Base-by-base conservation (phyloP, 352 stramenopile species). In the Globisporangium lucens region DNA sequence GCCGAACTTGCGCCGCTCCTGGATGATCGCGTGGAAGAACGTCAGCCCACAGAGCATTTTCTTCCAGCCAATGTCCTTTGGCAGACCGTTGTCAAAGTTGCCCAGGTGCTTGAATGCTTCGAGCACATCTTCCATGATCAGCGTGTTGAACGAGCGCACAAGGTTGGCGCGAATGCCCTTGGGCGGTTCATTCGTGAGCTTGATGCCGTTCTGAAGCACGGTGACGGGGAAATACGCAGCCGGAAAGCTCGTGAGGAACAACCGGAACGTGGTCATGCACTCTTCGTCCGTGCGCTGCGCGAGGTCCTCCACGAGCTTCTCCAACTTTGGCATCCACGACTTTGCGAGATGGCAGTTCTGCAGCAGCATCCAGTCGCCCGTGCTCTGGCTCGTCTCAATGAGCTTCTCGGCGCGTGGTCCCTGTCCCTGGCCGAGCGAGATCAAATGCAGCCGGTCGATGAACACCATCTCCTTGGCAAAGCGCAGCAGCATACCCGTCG, bases 271-370 rank as follows among this genome's bases (percentile, higher is more conserved):
- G 27, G 79, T n/a, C 15, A 77, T 65, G 35, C 83, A 87, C 47
- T 82, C 72, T 9, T 88, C 78, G 10, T 87, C 77, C 4, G 67
- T 56, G 8, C 78, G 70, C 35, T 91, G 80, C 1, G 76, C 85
- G 51, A 97, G 79, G 13, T 90, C 89, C 24, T 98, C 89, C 2
- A 98, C 87, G 24, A 98, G 91, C 36, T 89, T 89, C 71, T 98
- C 94, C 13, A 98, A 76, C 22, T 89, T 91, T 2, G 90, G 90
- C 90, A 98, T 97, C 94, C 94, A 98, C 20, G 83, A 96, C 61
- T 98, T 98, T 10, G 94, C 94, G 8, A 98, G 77, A 68, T 98
- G 95, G 70, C 94, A 98, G 62, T 98, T 98, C 60, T 98, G 94
- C 8, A 98, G 72, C 47, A 98, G 63, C 15, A 98, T 94, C 94